Evolutionary conservation across 495 filamentous ascomycete genomes (phyloP).

Genomic region (Neurospora cerealis): DNA sequence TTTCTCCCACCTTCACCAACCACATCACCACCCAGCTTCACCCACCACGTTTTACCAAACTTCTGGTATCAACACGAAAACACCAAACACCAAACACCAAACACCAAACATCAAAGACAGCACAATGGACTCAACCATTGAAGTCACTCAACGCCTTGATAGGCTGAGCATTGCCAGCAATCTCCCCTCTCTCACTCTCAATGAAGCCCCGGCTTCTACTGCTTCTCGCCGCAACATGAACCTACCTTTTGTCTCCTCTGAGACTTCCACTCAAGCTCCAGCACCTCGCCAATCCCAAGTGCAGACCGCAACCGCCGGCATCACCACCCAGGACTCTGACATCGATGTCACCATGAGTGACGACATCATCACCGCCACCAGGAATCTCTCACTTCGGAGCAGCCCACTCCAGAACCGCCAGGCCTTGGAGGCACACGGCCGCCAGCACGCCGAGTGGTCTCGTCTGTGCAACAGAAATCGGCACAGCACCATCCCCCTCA

Average conservation of each 20-base stretch:
- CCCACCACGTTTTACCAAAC: not conserved
- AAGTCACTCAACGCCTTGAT: not conserved
- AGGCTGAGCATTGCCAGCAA: not conserved
- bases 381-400: not conserved
- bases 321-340: not conserved
- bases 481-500: not conserved
- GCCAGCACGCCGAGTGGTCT: not conserved
- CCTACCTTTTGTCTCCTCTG: not conserved
- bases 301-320: not conserved
- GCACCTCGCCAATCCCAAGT: not conserved
- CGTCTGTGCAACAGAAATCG: not conserved
- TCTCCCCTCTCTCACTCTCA: not conserved
- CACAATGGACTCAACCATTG: not conserved
- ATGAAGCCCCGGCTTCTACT: not conserved
- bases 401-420: not conserved
- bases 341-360: not conserved
- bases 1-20: not conserved
- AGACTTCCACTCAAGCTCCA: not conserved
- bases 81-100: not conserved
- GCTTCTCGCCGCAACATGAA: rapidly evolving
- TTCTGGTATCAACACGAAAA: not conserved
- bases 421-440: not conserved
- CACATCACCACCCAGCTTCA: not conserved
- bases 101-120: not conserved
- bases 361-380: not conserved